Base-by-base conservation (phyloP, 169 alveolate species). In the Nephromyces sp. region DNA sequence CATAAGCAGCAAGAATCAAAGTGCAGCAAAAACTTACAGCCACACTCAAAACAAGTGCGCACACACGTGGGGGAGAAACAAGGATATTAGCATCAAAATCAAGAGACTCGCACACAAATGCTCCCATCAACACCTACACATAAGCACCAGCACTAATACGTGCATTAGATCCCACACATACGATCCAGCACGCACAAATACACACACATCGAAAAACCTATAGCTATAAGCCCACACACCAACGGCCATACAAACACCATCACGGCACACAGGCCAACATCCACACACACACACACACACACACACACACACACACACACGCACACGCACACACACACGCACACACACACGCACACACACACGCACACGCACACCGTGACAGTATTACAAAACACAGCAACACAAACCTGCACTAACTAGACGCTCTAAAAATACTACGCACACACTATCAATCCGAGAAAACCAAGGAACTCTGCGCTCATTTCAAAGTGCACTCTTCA, bases 401-500 rank as follows among this genome's bases (percentile, higher is more conserved):
- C 69, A 63, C 43, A 8, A 35, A 24, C 69, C 30, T 6, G 3
- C 21, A 3, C 21, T 15, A 15, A 43, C 57, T 1, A 4, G 27
- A 28, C 32, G 1, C 24, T 1, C 32, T 53, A 31, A 1, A 53
- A 6, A 53, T 3, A 53, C 24, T 25, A 2, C 2, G 27, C 27
- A 25, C 4, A 53, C 4, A 25, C 1, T 30, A 3, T 3, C 32
- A 1, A 30, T 3, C 65, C 65, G 27, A 3, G 65, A 3, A 52
- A 52, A 52, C 65, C 15, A 52, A 1, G 3, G 65, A 28, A 3
- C 1, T 1, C 27, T 30, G 24, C 24, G 1, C 65, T 30, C 3
- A 30, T 15, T 43, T 25, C 72, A 66, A 66, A 67, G 62, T 72
- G 68, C 52, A 30, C 76, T 70, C 15, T 68, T 65, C 62, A 67